Base-by-base conservation (phyloP, 1,284 basidiomycete genomes). In the Leccinum proximum region DNA sequence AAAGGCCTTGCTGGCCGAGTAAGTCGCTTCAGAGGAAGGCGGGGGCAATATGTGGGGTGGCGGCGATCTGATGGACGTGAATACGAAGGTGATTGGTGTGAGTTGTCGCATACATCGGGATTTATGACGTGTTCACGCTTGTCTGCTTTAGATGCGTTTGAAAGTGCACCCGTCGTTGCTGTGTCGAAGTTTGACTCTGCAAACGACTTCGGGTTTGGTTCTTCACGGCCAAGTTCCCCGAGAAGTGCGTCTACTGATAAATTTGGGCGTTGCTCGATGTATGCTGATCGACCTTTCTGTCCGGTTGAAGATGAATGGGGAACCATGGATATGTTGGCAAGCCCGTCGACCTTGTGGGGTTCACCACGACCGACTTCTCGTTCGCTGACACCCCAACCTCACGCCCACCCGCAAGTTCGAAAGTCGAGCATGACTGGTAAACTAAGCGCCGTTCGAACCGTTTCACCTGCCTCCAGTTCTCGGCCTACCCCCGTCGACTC, bases 81-180 rank as follows among this genome's bases (percentile, higher is more conserved):
- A 95, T 73, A 97, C 70, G 84, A 88, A 42, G 95, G 90, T 71
- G 96, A 97, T 74, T 97, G 96, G 96, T 91, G 93, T 92, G 72
- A 73, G 84, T 80, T 38, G n/a, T 38, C 9, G 37, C 48, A 58
- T 37, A 48, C 37, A 11, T 48, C 10, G 6, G 10, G 13, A 16
- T 9, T 45, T 26, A 37, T 11, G 8, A 13, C 14, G 26, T 56
- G 9, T 61, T 65, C 38, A 35, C 59, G 30, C 22, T 58, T 66
- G 30, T 54, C 42, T 30, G 50, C 57, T 58, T 16, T 62, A 94
- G 93, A 87, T 70, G 91, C 90, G n/a, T 96, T 96, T 68, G 92
- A 94, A 77, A 87, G 83, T 64, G 91, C 91, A 1, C 86, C 83
- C 5, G 64, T 78, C 3, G 64, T 68, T 3, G 45, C 64, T 3